Evolutionary conservation across 2,329 filamentous ascomycete species (phyloP), one percentile per base, ranked within the genome.

Genomic region (Scortechinia acanthostroma): DNA sequence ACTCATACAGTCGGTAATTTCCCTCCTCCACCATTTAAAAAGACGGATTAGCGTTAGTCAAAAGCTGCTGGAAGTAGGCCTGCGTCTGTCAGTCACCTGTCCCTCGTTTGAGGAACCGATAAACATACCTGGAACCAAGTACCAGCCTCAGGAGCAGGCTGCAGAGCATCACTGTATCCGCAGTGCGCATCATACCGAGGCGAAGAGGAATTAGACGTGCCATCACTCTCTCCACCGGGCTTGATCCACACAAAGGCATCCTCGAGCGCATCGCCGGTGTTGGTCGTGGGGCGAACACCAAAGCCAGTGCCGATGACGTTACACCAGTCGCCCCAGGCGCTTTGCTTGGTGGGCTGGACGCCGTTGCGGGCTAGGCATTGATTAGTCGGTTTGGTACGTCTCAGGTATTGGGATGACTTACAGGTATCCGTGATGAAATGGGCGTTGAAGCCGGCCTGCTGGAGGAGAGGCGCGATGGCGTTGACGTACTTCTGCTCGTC

Each of bases 211-310:
- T 71, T 53, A 2, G 64, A 69, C 21, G 61, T 64, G 50, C 61
- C 61, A 48, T 64, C 60, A 46, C 54, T 55, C 57, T 76, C 73
- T 49, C 73, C 72, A 50, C 82, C 82, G 3, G 82, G 82, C 71
- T 86, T 86, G 52, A 85, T 66, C 82, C 82, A 86, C 47, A 85
- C 81, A 51, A 86, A 81, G 33, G 81, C 79, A 58, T 86, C 83
- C 23, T 74, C 67, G 16, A 81, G 64, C 2, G 62, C 56, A 50
- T 79, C 70, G 14, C 75, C 77, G 5, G 81, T 86, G 55, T 76
- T 66, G n/a, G 77, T 69, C 3, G 74, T 75, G 2, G 80, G 80
- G n/a, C 78, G 73, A n/a, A 62, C 61, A 48, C 82, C 83, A 49
- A 84, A 85, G 4, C 82, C 81, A 47, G 79, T 75, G 22, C 73